Percentiles rank a stretch among this genome's conserved stretches.
These are phyloP conservation scores for Kodamaea derodonti DNA, from an alignment of 1,139 yeast species.

Conservation along the genomic window DNA sequence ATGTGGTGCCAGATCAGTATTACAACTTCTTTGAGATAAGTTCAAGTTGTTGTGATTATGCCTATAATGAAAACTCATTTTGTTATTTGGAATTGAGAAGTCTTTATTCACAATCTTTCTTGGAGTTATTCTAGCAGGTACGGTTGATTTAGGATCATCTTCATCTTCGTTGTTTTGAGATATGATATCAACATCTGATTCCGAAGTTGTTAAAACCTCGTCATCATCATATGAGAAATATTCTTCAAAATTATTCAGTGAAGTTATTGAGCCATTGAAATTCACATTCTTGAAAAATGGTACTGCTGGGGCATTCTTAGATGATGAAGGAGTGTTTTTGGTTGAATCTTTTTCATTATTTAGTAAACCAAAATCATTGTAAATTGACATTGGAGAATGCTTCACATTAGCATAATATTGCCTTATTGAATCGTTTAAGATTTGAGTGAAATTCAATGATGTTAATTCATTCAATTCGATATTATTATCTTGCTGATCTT, in stretches of 20 bases:
- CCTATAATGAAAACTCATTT: constrained; percentile 44
- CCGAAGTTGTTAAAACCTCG: background rate
- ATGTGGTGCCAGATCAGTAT: constrained; percentile 12
- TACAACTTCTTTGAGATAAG: constrained; percentile 16
- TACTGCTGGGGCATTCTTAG: constrained; percentile 14
- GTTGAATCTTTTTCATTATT: constrained; percentile 14
- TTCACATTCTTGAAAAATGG: constrained; percentile 44
- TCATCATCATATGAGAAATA: constrained; percentile 23
- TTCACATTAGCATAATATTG: constrained; percentile 28
- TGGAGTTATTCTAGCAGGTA: constrained; percentile 6
- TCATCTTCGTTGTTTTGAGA: constrained; percentile 8
- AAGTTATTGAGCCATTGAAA: constrained; percentile 31
- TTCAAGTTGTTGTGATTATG: constrained; percentile 41
- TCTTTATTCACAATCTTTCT: constrained; percentile 1
- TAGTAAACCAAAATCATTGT: constrained; percentile 33
- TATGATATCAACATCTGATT: constrained; percentile 2
- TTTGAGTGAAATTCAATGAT: constrained; percentile 36
- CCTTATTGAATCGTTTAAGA: constrained; percentile 38
- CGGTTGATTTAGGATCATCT: constrained; percentile 9
- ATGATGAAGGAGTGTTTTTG: constrained; percentile 8
- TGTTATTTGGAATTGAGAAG: constrained; percentile 14
- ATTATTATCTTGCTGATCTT: constrained; percentile 7
- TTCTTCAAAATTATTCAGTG: constrained; percentile 36
- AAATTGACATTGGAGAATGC: constrained; percentile 24
- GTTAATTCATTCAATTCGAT: constrained; percentile 12